Evolutionary conservation across 2,329 filamentous ascomycete genomes (phyloP).

Genomic region (Venturia oleaginea): DNA sequence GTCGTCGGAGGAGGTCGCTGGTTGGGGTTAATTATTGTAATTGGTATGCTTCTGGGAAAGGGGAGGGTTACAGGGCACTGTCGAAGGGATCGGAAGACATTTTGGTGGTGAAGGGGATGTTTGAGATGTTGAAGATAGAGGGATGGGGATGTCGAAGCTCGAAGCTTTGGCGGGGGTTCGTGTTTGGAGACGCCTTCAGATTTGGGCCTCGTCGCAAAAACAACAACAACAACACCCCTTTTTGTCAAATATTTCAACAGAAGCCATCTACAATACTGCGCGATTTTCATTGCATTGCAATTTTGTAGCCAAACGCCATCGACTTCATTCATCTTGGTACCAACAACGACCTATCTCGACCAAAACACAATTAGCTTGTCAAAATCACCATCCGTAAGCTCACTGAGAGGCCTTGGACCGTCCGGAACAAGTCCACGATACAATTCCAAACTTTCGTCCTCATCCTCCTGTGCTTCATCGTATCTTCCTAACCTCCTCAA

Average conservation of each 20-base stretch:
- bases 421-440: conserved; percentile 1
- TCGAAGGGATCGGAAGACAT: conserved; percentile 60
- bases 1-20: conserved; percentile 87
- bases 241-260: background rate
- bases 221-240: background rate
- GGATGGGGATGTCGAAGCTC: background rate
- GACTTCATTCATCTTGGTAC: background rate
- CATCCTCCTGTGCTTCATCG: background rate
- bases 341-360: conserved; percentile 3
- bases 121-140: background rate
- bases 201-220: background rate
- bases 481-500: background rate
- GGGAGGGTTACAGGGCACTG: conserved; percentile 59
- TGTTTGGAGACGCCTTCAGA: background rate
- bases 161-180: background rate
- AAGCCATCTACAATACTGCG: background rate
- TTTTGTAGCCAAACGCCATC: background rate
- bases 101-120: conserved; percentile 10
- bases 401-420: background rate
- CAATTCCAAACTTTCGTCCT: background rate
- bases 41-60: conserved; percentile 16
- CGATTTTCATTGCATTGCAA: background rate
- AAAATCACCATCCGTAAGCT: conserved; percentile 8
- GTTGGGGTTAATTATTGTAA: background rate
- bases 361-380: conserved; percentile 11